phyloP scores from a whole-genome alignment of 305 asterid species.

The Fraxinus dipetala region DNA sequence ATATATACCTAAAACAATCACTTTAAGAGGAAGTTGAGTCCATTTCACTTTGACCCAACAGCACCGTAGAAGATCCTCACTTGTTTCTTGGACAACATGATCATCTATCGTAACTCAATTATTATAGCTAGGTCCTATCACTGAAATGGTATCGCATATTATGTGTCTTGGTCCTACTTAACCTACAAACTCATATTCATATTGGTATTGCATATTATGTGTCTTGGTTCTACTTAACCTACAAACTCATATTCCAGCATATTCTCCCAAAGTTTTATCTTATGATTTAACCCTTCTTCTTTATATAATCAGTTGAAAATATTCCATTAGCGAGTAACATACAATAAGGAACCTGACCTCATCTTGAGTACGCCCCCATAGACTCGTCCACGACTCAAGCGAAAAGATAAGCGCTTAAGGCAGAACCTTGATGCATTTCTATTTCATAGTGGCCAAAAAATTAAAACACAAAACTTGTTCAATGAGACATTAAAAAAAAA shows the following conservation, averaged over 20 bases:
- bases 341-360: background rate
- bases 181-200: background rate
- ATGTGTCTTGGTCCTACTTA: background rate
- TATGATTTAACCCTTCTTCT: background rate
- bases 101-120: background rate
- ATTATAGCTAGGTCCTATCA: background rate
- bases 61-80: background rate
- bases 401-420: background rate
- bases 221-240: background rate
- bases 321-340: background rate
- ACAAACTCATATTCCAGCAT: background rate
- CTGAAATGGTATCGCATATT: background rate
- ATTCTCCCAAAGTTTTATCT: too few relatives aligned
- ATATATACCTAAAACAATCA: background rate
- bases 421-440: background rate
- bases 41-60: background rate
- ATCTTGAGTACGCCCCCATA: background rate
- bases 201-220: background rate
- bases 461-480: too few relatives aligned
- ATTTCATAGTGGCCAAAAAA: background rate
- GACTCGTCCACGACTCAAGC: background rate
- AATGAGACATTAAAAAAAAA: background rate
- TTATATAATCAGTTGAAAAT: background rate
- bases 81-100: background rate
- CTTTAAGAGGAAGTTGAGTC: background rate